Evolutionary conservation across 805 yeast genomes (phyloP).

Genomic region (Saturnispora mendoncae): DNA sequence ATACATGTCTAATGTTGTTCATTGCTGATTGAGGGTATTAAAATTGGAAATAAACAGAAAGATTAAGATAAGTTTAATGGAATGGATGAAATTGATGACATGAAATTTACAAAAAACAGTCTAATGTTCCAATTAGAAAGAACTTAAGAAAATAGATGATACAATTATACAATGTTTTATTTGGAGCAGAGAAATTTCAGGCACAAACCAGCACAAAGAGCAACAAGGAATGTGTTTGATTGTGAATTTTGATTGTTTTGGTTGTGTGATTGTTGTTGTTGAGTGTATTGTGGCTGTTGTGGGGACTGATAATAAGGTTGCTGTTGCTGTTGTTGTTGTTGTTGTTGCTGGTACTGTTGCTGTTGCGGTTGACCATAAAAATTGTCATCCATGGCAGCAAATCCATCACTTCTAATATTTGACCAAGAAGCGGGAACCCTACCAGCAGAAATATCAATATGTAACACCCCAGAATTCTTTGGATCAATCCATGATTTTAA

Average conservation of each 20-base stretch:
- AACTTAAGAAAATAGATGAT: too few relatives aligned
- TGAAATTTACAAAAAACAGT: too few relatives aligned
- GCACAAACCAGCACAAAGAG: conserved; percentile 4
- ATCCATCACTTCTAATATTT: conserved; percentile 24
- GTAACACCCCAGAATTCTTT: conserved; percentile 72
- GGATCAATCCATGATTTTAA: conserved; percentile 55
- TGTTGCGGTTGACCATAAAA: conserved; percentile 15
- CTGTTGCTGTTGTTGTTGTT: conserved; percentile 20
- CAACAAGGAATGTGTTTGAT: conserved; percentile 1
- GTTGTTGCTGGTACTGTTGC: conserved; percentile 17
- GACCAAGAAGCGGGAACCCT: conserved; percentile 34
- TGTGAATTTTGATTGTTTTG: conserved; percentile 12
- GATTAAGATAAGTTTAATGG: too few relatives aligned
- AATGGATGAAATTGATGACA: too few relatives aligned
- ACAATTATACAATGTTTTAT: too few relatives aligned
- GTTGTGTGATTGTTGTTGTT: conserved; percentile 22
- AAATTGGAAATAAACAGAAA: too few relatives aligned
- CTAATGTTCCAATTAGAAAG: too few relatives aligned
- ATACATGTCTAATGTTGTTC: neutral
- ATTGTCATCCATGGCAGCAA: conserved; percentile 27
- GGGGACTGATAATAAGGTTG: conserved; percentile 25
- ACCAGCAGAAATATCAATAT: conserved; percentile 52
- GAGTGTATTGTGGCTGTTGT: conserved; percentile 27
- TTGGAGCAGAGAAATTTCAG: conserved; percentile 3
- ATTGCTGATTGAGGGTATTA: too few relatives aligned